Percentiles rank a stretch among this genome's conserved stretches.
Conservation (phyloP, 108 stramenopile genomes). For the Craspedostauros australis region DNA sequence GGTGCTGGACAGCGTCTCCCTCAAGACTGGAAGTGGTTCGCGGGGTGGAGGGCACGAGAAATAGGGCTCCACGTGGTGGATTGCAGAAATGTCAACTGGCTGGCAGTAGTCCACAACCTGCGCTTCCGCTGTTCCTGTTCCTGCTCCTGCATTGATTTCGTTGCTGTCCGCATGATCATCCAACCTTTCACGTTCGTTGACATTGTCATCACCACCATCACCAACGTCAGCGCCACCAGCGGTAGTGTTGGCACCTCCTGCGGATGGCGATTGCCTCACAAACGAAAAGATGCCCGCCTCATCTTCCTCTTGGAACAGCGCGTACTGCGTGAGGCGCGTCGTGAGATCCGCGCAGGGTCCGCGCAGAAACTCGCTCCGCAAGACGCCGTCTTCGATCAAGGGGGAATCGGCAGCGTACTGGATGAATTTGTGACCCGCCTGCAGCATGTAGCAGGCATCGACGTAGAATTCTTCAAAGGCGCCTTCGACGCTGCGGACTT, state of each 20-base stretch:
- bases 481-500: slow-evolving; percentile 20
- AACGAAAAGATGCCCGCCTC: slow-evolving; percentile 19
- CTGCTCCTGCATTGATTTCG: too few species aligned
- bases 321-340: slow-evolving; percentile 34
- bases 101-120: slow-evolving; percentile 10
- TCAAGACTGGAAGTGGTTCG: slow-evolving; percentile 28
- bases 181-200: too few species aligned
- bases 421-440: slow-evolving; percentile 22
- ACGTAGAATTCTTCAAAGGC: slow-evolving; percentile 33
- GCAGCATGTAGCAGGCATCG: slow-evolving; percentile 28
- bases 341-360: slow-evolving; percentile 35
- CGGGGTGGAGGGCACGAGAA: slow-evolving; percentile 22
- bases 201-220: too few species aligned
- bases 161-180: too few species aligned
- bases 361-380: slow-evolving; percentile 18
- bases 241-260: background rate
- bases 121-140: background rate
- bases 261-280: too few species aligned
- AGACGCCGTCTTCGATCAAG: background rate
- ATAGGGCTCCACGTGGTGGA: slow-evolving; percentile 3
- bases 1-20: slow-evolving; percentile 19
- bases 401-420: slow-evolving; percentile 7
- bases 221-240: background rate
- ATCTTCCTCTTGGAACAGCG: slow-evolving; percentile 26
- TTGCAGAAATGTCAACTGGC: slow-evolving; percentile 11